Percentiles rank a stretch among this genome's conserved stretches.
phyloP scores from a whole-genome alignment of 352 stramenopile genomes.

The Globisporangium nodosum region DNA sequence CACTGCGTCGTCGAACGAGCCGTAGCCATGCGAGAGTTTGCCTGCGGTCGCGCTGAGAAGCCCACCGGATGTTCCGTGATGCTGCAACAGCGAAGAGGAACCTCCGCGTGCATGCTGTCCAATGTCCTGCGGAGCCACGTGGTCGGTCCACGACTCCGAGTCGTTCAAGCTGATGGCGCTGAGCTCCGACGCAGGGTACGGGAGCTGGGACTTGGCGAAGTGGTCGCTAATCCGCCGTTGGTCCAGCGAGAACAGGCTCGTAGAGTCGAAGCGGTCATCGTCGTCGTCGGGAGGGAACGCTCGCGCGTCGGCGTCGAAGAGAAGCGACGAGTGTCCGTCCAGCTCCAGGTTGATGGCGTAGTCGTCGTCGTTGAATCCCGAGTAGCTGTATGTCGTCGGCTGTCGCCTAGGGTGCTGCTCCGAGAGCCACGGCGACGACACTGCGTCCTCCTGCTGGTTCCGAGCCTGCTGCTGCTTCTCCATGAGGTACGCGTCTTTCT shows the following conservation, averaged over 20 bases:
- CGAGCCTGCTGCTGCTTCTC: constrained; percentile 26
- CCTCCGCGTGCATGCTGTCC: constrained; percentile 1
- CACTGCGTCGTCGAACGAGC: constrained; percentile 2
- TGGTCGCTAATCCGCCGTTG: constrained; percentile 14
- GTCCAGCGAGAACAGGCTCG: constrained; percentile 9
- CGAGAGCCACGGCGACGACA: neutral
- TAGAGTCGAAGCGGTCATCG: constrained; percentile 2
- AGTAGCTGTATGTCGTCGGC: neutral
- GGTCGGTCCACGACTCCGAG: constrained; percentile 69
- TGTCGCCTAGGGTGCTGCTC: neutral
- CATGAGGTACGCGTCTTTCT: constrained; percentile 50
- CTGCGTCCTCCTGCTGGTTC: constrained; percentile 7
- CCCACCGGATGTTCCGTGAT: too few relatives aligned
- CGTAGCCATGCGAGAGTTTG: neutral
- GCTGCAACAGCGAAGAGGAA: constrained; percentile 14
- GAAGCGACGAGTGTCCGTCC: constrained; percentile 33
- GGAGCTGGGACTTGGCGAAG: constrained; percentile 8
- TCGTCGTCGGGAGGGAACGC: constrained; percentile 6
- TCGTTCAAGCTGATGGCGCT: constrained; percentile 79
- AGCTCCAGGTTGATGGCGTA: constrained; percentile 32
- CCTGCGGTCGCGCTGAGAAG: neutral
- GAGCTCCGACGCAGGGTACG: constrained; percentile 35
- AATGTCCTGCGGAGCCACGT: constrained; percentile 29
- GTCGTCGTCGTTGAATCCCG: neutral
- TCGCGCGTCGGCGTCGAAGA: constrained; percentile 26